A percentile compares a stretch with the other conserved stretches of the same genome.
Evolutionary conservation across 257 asterid species (phyloP).

Genomic region (Penstemon eatonii): DNA sequence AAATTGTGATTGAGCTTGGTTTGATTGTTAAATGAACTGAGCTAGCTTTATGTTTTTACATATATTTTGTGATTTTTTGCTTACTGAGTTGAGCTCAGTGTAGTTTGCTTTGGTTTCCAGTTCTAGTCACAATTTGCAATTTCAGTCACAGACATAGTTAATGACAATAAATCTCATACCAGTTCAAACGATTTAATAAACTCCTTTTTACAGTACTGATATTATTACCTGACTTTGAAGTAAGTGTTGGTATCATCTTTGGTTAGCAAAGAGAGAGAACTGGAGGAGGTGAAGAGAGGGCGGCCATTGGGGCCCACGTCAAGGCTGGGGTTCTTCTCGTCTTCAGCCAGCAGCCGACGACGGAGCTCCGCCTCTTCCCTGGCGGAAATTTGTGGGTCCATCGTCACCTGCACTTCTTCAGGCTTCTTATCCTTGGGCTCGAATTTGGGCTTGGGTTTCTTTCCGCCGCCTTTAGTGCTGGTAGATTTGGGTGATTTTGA

Average conservation of each 20-base stretch:
- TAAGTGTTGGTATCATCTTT: constrained; percentile 55
- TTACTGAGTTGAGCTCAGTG: too few relatives aligned
- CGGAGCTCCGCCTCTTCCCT: constrained; percentile 59
- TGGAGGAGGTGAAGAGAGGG: constrained; percentile 63
- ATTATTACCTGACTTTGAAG: constrained; percentile 67
- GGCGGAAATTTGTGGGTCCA: constrained; percentile 35
- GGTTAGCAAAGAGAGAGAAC: constrained; percentile 57
- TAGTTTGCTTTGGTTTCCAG: too few relatives aligned
- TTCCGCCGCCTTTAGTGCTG: constrained; percentile 29
- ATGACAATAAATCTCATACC: neutral
- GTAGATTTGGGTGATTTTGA: constrained; percentile 33
- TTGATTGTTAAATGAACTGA: too few relatives aligned
- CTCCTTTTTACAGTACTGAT: neutral
- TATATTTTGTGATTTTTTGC: too few relatives aligned
- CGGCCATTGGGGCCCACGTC: constrained; percentile 81
- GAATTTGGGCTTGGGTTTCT: constrained; percentile 43
- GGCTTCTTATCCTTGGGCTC: constrained; percentile 40
- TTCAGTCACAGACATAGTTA: constrained; percentile 12
- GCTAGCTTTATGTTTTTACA: too few relatives aligned
- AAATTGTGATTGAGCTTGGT: too few relatives aligned
- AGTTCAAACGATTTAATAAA: neutral
- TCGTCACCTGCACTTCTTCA: constrained; percentile 37
- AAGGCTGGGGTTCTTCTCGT: constrained; percentile 62
- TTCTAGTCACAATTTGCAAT: neutral
- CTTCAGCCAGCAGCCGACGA: constrained; percentile 71